phyloP scores from a whole-genome alignment of 148 eudicot species.

The Persicaria tinctoria region DNA sequence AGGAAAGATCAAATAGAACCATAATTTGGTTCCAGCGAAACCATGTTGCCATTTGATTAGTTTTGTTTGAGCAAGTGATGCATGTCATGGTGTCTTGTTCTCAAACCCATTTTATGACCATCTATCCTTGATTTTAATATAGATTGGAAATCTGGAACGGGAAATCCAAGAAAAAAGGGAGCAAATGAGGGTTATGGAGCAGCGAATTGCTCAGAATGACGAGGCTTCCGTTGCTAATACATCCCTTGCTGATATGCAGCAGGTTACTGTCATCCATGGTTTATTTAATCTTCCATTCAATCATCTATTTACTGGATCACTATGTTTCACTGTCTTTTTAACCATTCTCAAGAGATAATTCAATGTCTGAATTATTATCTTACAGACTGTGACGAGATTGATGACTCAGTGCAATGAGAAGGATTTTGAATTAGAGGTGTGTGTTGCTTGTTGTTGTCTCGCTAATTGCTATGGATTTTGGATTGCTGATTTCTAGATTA shows the following conservation, averaged over 20 bases:
- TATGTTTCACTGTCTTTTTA: neutral
- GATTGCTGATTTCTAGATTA: neutral
- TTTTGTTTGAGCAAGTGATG: neutral
- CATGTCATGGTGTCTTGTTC: neutral
- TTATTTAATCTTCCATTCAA: neutral
- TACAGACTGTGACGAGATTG: slow-evolving; percentile 66
- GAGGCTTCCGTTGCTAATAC: slow-evolving; percentile 83
- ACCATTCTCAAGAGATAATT: neutral
- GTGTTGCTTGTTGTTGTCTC: slow-evolving; percentile 12
- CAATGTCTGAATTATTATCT: neutral
- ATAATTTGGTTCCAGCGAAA: neutral
- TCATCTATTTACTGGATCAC: neutral
- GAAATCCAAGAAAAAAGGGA: slow-evolving; percentile 80
- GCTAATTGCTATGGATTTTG: neutral
- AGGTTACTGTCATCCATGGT: slow-evolving; percentile 35
- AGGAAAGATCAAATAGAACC: neutral
- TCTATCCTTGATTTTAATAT: slow-evolving; percentile 8
- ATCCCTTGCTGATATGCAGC: slow-evolving; percentile 85
- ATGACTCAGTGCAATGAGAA: slow-evolving; percentile 82
- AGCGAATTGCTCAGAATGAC: slow-evolving; percentile 69
- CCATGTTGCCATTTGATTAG: neutral
- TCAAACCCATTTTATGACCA: neutral
- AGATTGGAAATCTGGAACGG: slow-evolving; percentile 79
- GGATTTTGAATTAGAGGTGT: slow-evolving; percentile 92
- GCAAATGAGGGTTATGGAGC: slow-evolving; percentile 86